Evolutionary conservation across 768 basidiomycete species (phyloP).

Genomic region (Tricholomella constricta): DNA sequence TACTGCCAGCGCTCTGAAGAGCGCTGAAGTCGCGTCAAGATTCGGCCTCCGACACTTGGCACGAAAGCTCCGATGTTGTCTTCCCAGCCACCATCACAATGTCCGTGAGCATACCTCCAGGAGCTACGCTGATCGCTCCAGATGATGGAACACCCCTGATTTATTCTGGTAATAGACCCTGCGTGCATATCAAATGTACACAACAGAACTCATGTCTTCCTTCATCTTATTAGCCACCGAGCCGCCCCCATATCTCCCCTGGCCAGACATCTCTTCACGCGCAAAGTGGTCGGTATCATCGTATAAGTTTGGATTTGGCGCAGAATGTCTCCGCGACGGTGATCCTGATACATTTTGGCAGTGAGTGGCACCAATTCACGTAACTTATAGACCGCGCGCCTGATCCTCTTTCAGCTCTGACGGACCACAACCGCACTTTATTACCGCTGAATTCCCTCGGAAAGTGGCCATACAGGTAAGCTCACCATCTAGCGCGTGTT

Average conservation of each 20-base stretch:
- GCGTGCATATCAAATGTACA: neutral
- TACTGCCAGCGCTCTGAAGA: too few species aligned
- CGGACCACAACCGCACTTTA: conserved; percentile 95
- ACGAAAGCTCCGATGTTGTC: neutral
- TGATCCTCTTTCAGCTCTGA: conserved; percentile 61
- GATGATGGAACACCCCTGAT: conserved; percentile 35
- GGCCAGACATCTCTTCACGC: conserved; percentile 84
- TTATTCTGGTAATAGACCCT: conserved; percentile 33
- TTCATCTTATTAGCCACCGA: conserved; percentile 32
- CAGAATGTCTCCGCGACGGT: conserved; percentile 86
- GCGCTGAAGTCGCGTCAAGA: too few species aligned
- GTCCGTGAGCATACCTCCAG: conserved; percentile 23
- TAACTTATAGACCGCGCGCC: neutral
- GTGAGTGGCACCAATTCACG: conserved; percentile 50
- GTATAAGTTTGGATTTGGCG: conserved; percentile 94
- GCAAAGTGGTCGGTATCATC: conserved; percentile 97
- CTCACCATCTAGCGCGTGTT: neutral
- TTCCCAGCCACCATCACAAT: conserved; percentile 1
- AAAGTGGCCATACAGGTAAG: conserved; percentile 85
- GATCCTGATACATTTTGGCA: conserved; percentile 98
- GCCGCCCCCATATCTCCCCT: conserved; percentile 59
- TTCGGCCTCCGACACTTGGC: neutral
- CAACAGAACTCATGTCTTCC: neutral
- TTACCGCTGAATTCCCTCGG: conserved; percentile 90
- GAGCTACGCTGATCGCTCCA: conserved; percentile 23